Conservation (phyloP, 257 asterid species). For the Lavandula angustifolia region DNA sequence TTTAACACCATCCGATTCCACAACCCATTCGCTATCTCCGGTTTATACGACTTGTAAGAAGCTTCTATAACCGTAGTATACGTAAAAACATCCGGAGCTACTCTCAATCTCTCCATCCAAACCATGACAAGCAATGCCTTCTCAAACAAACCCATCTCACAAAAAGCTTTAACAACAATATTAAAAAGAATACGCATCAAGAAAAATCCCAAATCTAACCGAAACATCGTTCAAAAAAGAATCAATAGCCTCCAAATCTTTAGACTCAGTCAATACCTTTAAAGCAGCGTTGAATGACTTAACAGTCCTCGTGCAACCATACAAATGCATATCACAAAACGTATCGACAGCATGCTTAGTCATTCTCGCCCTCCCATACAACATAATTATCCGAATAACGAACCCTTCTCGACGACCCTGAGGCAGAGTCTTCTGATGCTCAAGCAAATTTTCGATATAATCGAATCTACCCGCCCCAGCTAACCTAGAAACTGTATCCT, state of each 20-base stretch:
- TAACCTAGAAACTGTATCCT: slow-evolving; percentile 70
- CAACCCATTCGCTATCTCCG: slow-evolving; percentile 66
- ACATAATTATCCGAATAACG: slow-evolving; percentile 62
- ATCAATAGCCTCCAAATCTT: slow-evolving; percentile 53
- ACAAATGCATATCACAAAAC: slow-evolving; percentile 70
- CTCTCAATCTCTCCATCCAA: slow-evolving; percentile 59
- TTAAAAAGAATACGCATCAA: slow-evolving; percentile 61
- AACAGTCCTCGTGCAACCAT: slow-evolving; percentile 67
- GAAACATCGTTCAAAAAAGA: slow-evolving; percentile 55
- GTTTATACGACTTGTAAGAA: slow-evolving; percentile 50
- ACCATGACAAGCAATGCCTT: slow-evolving; percentile 60
- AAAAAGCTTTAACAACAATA: slow-evolving; percentile 67
- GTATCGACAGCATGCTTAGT: slow-evolving; percentile 61
- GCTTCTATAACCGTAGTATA: slow-evolving; percentile 76
- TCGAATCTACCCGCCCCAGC: slow-evolving; percentile 78
- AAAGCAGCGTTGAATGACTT: slow-evolving; percentile 81
- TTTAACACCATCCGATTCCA: slow-evolving; percentile 76
- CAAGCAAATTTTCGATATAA: slow-evolving; percentile 68
- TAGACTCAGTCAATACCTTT: slow-evolving; percentile 61
- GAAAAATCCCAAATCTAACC: slow-evolving; percentile 42
- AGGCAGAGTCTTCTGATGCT: slow-evolving; percentile 80
- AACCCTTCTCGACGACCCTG: slow-evolving; percentile 94
- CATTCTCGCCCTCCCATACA: slow-evolving; percentile 82
- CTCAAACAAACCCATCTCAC: slow-evolving; percentile 57
- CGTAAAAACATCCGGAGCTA: slow-evolving; percentile 72